Evolutionary conservation across 352 stramenopile species (phyloP), one percentile per base, ranked within the genome.

Genomic region (Elongisporangium senticosum): DNA sequence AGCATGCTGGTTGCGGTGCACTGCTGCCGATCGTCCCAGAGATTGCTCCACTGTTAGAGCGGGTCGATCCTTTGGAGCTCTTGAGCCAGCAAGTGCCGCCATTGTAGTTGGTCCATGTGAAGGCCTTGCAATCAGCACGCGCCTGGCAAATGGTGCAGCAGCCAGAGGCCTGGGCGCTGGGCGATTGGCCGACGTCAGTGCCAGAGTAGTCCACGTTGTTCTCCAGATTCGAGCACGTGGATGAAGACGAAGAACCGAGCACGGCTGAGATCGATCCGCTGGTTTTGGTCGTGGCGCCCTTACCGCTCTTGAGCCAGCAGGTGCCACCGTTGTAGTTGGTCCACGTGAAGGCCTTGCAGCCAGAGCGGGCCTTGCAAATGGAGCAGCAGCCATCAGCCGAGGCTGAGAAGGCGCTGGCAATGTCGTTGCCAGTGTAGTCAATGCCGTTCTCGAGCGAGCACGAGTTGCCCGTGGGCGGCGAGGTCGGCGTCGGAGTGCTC

Each of bases 61-160:
- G 49, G 26, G 53, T 62, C 7, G 53, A 23, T 39, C 58, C 55
- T 2, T 39, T 17, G 33, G 10, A 47, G 43, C 59, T 70, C 63
- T 74, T 74, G 53, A 74, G 53, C 66, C 62, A 73, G 53, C 66
- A 69, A 20, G 59, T 73, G n/a, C 62, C 62, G 43, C 59, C 53
- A 19, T 63, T 62, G 54, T 64, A 54, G 26, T 61, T 64, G 49
- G 20, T 64, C 62, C 59, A 67, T 22, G 62, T 33, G 58, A 64
- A 72, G 28, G 62, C 63, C 7, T 55, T 56, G 54, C 67, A 67
- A 26, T 56, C 63, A 22, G 49, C 5, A n/a, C 33, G 55, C 37
- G 59, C 19, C 14, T 50, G 40, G 28, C 63, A 67, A 22, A 65
- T 43, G 0, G 49, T 20, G 53, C 65, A 72, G 62, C 65, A 72